A percentile compares a stretch with the other conserved stretches of the same genome.
Evolutionary conservation across 2,329 filamentous ascomycete genomes (phyloP).

Genomic region (Pseudopithomyces maydicus): DNA sequence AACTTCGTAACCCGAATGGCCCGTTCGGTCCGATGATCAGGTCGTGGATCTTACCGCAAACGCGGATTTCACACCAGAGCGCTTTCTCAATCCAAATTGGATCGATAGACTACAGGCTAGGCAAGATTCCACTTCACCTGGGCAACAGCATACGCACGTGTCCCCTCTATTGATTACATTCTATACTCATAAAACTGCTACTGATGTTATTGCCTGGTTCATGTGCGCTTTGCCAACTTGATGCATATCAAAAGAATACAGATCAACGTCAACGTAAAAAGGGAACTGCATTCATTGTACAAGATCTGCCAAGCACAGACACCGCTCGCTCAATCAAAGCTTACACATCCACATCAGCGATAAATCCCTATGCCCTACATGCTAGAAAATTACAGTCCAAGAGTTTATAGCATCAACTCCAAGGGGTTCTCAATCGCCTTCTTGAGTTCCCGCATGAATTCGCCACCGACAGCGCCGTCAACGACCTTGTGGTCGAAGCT

Average conservation of each 20-base stretch:
- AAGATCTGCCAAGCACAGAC: constrained; percentile 21
- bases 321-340: constrained; percentile 22
- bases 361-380: constrained; percentile 12
- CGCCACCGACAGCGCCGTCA: constrained; percentile 92
- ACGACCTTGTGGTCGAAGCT: constrained; percentile 99
- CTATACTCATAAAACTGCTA: no score
- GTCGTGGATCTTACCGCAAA: no score
- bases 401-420: constrained; percentile 79
- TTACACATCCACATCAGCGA: constrained; percentile 20
- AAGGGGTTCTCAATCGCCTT: constrained; percentile 97
- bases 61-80: no score
- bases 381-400: constrained; percentile 15
- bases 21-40: not conserved
- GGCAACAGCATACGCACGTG: no score
- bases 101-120: no score
- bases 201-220: no score
- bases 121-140: no score
- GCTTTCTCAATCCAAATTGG: no score
- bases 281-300: constrained; percentile 36
- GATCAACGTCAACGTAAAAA: constrained; percentile 12
- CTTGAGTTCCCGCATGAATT: constrained; percentile 98
- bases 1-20: not conserved
- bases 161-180: no score
- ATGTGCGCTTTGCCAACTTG: no score
- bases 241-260: not conserved